A percentile compares a stretch with the other conserved stretches of the same genome.
These are phyloP conservation scores for Tothia fuscella DNA, from an alignment of 2,329 filamentous ascomycete species.

Conservation along the genomic window DNA sequence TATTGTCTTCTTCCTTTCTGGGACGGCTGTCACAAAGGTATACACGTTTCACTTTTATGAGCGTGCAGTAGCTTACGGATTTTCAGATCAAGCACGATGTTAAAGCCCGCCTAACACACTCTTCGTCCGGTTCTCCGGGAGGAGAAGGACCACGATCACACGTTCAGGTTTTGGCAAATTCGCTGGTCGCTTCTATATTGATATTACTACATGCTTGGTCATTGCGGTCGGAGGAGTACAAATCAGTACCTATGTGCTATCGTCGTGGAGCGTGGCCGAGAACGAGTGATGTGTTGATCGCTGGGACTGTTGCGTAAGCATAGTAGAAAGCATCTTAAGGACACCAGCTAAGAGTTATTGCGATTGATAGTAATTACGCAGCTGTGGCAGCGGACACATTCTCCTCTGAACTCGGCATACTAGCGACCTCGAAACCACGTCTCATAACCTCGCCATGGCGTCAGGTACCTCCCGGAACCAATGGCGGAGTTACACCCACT, in stretches of 20 bases:
- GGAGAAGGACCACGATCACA: conserved; percentile 77
- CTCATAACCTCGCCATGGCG: conserved; percentile 76
- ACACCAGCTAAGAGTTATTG: background rate
- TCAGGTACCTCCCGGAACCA: conserved; percentile 78
- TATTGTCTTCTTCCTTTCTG: conserved; percentile 74
- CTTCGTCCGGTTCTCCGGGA: conserved; percentile 57
- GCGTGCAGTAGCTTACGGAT: background rate
- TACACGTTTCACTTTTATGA: background rate
- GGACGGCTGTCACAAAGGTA: conserved; percentile 74
- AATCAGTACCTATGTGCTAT: conserved; percentile 17
- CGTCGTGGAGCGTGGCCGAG: conserved; percentile 20
- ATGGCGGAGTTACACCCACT: conserved; percentile 72
- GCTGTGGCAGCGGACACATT: conserved; percentile 89
- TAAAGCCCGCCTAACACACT: conserved; percentile 72
- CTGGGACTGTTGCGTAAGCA: conserved; percentile 36
- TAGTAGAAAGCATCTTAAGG: background rate
- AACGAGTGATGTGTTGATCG: conserved; percentile 29
- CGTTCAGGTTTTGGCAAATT: conserved; percentile 86
- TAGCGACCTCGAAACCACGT: conserved; percentile 62
- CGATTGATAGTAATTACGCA: conserved; percentile 60
- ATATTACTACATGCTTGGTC: conserved; percentile 40
- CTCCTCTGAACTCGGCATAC: conserved; percentile 86
- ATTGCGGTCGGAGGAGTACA: conserved; percentile 17
- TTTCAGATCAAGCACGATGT: conserved; percentile 69
- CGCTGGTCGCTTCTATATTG: conserved; percentile 59